phyloP scores from a whole-genome alignment of 176 grass and related monocot species.

The Themeda triandra region DNA sequence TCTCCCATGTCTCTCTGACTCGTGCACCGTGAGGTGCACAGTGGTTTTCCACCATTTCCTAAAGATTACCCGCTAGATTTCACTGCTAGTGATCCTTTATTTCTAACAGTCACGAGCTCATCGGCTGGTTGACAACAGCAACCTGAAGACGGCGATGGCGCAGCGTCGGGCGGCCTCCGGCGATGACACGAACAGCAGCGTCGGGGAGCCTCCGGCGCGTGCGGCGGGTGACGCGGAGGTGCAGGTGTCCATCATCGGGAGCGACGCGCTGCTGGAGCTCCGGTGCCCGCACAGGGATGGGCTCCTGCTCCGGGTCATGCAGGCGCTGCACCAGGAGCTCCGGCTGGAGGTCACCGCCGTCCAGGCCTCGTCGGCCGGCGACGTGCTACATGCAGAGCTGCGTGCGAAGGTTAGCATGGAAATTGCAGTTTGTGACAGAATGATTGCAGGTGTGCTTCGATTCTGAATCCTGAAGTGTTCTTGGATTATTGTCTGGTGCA shows the following conservation, averaged over 20 bases:
- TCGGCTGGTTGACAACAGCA: constrained; percentile 21
- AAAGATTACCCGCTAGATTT: too few species aligned
- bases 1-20: too few species aligned
- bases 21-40: too few species aligned
- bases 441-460: background rate
- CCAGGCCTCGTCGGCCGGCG: constrained; percentile 44
- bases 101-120: too few species aligned
- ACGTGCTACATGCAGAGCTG: constrained; percentile 45
- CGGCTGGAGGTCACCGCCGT: constrained; percentile 52
- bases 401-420: constrained; percentile 52
- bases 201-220: background rate
- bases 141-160: background rate
- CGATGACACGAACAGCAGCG: too few species aligned
- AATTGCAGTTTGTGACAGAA: too few species aligned
- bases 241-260: constrained; percentile 68
- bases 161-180: too few species aligned
- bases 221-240: constrained; percentile 57
- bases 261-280: constrained; percentile 68
- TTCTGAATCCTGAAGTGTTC: background rate
- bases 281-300: constrained; percentile 54
- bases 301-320: constrained; percentile 64
- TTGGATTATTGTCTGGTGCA: constrained; percentile 26
- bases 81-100: too few species aligned
- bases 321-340: constrained; percentile 50
- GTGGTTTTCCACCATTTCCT: too few species aligned